Evolutionary conservation across 2,329 filamentous ascomycete species (phyloP), one percentile per base, ranked within the genome.

Genomic region (Sporothrix brunneoviolacea): DNA sequence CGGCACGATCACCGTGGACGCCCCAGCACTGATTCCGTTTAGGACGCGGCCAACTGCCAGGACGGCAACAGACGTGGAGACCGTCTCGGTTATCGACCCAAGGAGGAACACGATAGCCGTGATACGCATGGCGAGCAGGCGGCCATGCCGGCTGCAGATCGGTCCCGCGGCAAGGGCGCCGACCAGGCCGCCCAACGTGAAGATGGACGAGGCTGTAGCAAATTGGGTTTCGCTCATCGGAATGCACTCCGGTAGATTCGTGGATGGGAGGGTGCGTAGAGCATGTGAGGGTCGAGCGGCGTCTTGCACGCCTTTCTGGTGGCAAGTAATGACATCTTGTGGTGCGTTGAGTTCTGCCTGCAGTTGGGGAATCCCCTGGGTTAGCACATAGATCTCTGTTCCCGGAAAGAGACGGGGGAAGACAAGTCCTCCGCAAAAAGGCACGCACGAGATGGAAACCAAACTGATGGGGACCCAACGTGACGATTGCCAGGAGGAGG

Each of bases 331-430:
- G 61, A 94, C 88, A 73, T 91, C 85, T 76, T 96, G 85, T 8
- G 93, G 93, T 8, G 91, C 89, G 66, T 98, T 98, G 56, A 98
- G 80, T 67, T 97, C 93, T 59, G 90, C 88, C 91, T 91, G 18
- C n/a, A n/a, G n/a, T n/a, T n/a, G n/a, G n/a, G n/a, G n/a, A n/a
- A n/a, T n/a, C n/a, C n/a, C n/a, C n/a, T n/a, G n/a, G n/a, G n/a
- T n/a, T n/a, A n/a, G n/a, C n/a, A n/a, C n/a, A n/a, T n/a, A n/a
- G n/a, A n/a, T n/a, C n/a, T n/a, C n/a, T n/a, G n/a, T n/a, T n/a
- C n/a, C n/a, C n/a, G n/a, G 30, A 12, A 16, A 19, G 28, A n/a
- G 16, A 39, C 2, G 6, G 1, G 4, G 4, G 6, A 8, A 37
- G 35, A 62, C n/a, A n/a, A n/a, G n/a, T n/a, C n/a, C n/a, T n/a